Evolutionary conservation across 2,329 filamentous ascomycete genomes (phyloP), one percentile per base, ranked within the genome.

Genomic region (Epichloe glyceriae): DNA sequence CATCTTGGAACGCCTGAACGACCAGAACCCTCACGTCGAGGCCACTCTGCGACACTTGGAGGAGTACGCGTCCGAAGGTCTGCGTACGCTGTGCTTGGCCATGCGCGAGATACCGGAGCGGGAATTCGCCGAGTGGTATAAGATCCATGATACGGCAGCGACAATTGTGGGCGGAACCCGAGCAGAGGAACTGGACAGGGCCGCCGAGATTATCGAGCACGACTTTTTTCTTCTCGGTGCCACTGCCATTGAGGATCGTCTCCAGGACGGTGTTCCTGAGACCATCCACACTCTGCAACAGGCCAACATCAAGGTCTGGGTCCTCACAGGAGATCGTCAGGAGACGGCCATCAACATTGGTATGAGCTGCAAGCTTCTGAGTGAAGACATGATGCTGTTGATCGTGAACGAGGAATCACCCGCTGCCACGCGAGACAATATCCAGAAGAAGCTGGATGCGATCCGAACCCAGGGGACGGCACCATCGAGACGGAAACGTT

Each of bases 281-380:
- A 98, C 93, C 0, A 98, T 98, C 52, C 89, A 96, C 66, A 98
- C 93, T 0, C 74, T 98, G 30, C 94, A 98, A 67, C 87, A 90
- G 56, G 93, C 94, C 22, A 91, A 90, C 49, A 97, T 98, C 74
- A 98, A 98, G 70, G 85, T 98, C 50, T 98, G 93, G 93, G 93
- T 98, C 19, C 70, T 98, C 67, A 98, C 93, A 39, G 93, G 93
- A 60, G 93, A 98, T 73, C 82, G 93, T 61, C 94, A 98, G 69
- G 93, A 98, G 69, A 98, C 93, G 30, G 93, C 93, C 51, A 98
- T 98, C 78, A 98, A 98, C 67, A 98, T 98, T 58, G 93, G 94
- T 56, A 98, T 98, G 93, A 96, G 89, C 66, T 98, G 93, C 71
- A 97, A 97, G 70, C 78, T 98, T 47, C 88, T 98, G 54, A 95